Conservation (phyloP, 805 yeast species). For the Starmerella kuoi region DNA sequence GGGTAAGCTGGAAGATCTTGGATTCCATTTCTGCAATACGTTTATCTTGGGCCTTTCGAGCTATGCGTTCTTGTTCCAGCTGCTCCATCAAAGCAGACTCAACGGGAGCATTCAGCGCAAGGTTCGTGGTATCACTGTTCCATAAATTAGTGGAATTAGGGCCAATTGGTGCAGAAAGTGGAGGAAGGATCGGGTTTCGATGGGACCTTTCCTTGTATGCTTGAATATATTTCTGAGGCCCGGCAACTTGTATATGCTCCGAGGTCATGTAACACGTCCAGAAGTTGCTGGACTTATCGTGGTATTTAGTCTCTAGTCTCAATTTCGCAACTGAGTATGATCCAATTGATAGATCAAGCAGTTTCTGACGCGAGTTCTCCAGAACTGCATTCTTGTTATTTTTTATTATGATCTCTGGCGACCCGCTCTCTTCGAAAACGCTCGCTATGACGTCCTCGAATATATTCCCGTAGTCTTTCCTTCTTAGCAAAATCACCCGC, state of each 20-base stretch:
- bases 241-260: neutral
- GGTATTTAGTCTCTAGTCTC: neutral
- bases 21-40: neutral
- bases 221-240: neutral
- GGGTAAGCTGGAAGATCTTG: neutral
- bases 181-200: neutral
- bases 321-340: neutral
- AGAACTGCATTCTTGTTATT: neutral
- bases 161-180: neutral
- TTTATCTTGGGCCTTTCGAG: neutral
- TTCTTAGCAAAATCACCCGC: neutral
- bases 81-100: neutral
- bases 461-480: neutral
- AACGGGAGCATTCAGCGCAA: neutral
- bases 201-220: neutral
- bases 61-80: neutral
- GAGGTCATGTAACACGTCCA: slow-evolving; percentile 8
- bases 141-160: too few species aligned
- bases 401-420: slow-evolving; percentile 2
- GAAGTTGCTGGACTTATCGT: neutral
- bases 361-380: slow-evolving; percentile 1
- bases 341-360: slow-evolving; percentile 3
- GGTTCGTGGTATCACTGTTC: too few species aligned
- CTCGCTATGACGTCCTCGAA: slow-evolving; percentile 7
- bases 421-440: neutral